phyloP scores from a whole-genome alignment of 805 yeast genomes.

The Tetrapisispora nanseiensis region DNA sequence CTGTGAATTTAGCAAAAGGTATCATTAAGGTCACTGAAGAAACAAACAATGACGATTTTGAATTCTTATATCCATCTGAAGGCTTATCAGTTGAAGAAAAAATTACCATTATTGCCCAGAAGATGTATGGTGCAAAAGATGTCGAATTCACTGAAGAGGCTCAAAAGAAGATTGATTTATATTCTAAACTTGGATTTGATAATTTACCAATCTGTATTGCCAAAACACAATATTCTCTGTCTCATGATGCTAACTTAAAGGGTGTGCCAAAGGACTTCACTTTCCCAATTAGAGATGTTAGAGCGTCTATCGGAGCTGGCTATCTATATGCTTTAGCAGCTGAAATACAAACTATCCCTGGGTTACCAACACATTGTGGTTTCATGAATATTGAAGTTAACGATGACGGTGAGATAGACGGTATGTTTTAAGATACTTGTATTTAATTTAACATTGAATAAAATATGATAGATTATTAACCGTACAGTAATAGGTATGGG shows the following conservation, averaged over 20 bases:
- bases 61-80: slow-evolving; percentile 52
- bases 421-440: slow-evolving; percentile 45
- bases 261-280: slow-evolving; percentile 76
- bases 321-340: slow-evolving; percentile 79
- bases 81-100: slow-evolving; percentile 56
- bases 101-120: slow-evolving; percentile 54
- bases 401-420: slow-evolving; percentile 74
- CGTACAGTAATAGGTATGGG: too few species aligned
- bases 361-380: slow-evolving; percentile 77
- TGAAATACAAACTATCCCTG: slow-evolving; percentile 80
- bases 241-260: slow-evolving; percentile 73
- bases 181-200: slow-evolving; percentile 67
- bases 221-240: slow-evolving; percentile 74
- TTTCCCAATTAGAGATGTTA: slow-evolving; percentile 73
- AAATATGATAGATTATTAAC: background rate
- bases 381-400: slow-evolving; percentile 79
- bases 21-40: slow-evolving; percentile 53
- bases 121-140: slow-evolving; percentile 70
- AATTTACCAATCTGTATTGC: slow-evolving; percentile 77
- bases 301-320: slow-evolving; percentile 76
- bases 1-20: slow-evolving; percentile 62
- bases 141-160: slow-evolving; percentile 65
- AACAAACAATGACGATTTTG: slow-evolving; percentile 32
- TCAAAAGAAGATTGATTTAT: slow-evolving; percentile 53
- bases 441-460: too few species aligned